phyloP scores from a whole-genome alignment of 2,329 filamentous ascomycete genomes.

The Bipolaris victoriae region DNA sequence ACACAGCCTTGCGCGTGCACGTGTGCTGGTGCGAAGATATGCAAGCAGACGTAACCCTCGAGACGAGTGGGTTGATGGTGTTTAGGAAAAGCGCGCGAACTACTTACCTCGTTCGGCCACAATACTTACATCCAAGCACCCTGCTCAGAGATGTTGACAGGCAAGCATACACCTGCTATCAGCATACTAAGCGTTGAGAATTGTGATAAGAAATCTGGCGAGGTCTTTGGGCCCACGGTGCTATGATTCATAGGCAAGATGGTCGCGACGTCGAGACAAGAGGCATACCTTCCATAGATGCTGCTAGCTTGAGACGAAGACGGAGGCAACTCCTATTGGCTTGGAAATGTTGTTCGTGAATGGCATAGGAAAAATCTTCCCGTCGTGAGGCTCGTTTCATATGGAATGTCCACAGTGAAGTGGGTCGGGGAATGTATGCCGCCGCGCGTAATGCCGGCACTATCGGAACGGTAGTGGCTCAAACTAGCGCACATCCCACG shows the following conservation, averaged over 20 bases:
- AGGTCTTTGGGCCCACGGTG: neutral
- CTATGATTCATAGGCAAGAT: neutral
- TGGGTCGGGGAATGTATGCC: neutral
- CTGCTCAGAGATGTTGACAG: neutral
- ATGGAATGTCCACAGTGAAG: neutral
- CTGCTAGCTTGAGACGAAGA: neutral
- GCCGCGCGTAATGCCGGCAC: conserved; percentile 1
- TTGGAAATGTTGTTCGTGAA: neutral
- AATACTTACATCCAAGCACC: neutral
- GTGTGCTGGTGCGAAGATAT: neutral
- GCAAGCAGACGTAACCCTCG: neutral
- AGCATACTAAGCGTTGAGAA: neutral
- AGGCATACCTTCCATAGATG: neutral
- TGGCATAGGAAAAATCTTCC: neutral
- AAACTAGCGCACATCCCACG: neutral
- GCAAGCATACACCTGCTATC: neutral
- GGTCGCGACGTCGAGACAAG: neutral
- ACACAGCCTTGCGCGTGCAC: neutral
- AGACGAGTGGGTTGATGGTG: neutral
- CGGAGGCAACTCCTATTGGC: neutral
- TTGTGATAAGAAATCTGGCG: neutral
- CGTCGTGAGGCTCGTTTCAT: neutral
- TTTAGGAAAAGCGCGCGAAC: neutral
- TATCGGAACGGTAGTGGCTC: neutral
- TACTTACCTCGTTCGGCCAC: too few relatives aligned